Conservation (phyloP, 2,329 filamentous ascomycete species). For the Kalaharituber pfeilii region DNA sequence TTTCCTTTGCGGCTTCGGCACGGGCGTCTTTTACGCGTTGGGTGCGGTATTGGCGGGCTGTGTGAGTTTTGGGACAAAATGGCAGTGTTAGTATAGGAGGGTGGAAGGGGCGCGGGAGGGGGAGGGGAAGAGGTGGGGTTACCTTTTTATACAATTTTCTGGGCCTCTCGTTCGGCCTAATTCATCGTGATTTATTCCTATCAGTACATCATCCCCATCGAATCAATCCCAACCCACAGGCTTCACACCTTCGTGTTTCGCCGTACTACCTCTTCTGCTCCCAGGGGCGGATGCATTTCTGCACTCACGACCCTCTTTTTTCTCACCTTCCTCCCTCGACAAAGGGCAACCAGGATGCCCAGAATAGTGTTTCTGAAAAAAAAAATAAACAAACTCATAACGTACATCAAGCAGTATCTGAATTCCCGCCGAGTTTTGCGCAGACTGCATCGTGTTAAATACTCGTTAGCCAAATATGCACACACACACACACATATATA, state of each 20-base stretch:
- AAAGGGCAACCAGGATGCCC: not conserved
- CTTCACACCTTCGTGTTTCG: no score
- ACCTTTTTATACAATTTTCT: conserved; percentile 93
- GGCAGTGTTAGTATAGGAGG: conserved; percentile 9
- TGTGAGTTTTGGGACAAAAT: conserved; percentile 15
- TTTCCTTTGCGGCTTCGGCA: conserved; percentile 93
- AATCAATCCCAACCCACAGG: not conserved
- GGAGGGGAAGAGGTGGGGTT: conserved; percentile 14
- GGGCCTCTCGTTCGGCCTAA: conserved; percentile 91
- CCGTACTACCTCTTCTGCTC: not conserved
- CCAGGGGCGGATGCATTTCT: no score
- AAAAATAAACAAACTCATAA: no score
- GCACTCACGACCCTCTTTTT: no score
- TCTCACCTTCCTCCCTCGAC: not conserved
- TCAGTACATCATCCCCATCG: not conserved
- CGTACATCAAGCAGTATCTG: conserved; percentile 96
- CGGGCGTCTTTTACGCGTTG: conserved; percentile 95
- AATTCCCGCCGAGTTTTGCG: conserved; percentile 95
- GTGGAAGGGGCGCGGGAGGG: conserved; percentile 1
- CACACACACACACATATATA: not conserved
- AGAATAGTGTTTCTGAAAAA: no score
- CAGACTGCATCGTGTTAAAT: conserved; percentile 45
- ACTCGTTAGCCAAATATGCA: not conserved
- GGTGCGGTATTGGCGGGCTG: conserved; percentile 52
- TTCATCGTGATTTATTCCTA: not conserved